phyloP scores from a whole-genome alignment of 768 basidiomycete species.

The Pulveroboletus sp. region DNA sequence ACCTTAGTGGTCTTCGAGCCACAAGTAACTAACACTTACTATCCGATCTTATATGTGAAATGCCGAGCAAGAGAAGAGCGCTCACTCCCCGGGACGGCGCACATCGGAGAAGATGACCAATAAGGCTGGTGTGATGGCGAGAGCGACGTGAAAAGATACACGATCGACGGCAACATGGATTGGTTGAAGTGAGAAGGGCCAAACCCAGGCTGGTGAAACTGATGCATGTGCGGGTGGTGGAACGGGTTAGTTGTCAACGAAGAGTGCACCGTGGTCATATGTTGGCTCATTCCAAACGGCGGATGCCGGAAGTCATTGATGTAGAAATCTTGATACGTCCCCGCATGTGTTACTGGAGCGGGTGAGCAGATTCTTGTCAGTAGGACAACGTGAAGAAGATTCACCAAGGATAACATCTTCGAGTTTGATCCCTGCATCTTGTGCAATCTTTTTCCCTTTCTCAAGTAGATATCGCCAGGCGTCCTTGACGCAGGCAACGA shows the following conservation, averaged over 20 bases:
- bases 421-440: constrained; percentile 32
- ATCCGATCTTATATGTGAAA: constrained; percentile 28
- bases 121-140: constrained; percentile 32
- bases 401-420: constrained; percentile 42
- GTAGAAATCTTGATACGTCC: constrained; percentile 38
- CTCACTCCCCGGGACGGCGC: constrained; percentile 15
- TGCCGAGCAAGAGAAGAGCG: constrained; percentile 19
- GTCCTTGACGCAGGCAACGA: constrained; percentile 25
- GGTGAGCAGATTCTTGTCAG: neutral
- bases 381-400: neutral
- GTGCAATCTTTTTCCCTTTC: constrained; percentile 30
- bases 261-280: neutral
- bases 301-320: constrained; percentile 32
- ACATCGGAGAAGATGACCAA: constrained; percentile 36
- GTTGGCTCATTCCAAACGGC: constrained; percentile 15
- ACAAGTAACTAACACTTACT: constrained; percentile 20
- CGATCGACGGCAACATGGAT: constrained; percentile 33
- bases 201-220: constrained; percentile 13
- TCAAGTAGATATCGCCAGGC: constrained; percentile 39
- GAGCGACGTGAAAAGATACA: constrained; percentile 41
- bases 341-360: constrained; percentile 36
- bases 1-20: neutral
- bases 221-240: constrained; percentile 13
- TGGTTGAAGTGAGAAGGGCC: constrained; percentile 16
- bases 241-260: constrained; percentile 7